Conservation (phyloP, 768 basidiomycete genomes). For the Tricholoma flavovirens region DNA sequence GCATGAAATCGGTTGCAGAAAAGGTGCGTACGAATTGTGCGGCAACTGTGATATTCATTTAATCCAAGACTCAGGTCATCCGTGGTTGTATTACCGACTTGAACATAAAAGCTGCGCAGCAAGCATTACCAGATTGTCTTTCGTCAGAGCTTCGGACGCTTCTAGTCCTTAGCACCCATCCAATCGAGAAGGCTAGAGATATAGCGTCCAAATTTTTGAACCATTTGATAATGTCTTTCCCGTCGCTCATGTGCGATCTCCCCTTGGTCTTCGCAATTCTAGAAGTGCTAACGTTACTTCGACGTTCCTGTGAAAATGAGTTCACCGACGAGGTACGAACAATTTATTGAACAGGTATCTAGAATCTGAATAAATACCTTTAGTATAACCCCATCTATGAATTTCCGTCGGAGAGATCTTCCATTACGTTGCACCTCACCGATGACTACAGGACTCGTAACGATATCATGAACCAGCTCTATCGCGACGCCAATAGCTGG, state of each 20-base stretch:
- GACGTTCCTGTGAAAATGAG: slow-evolving; percentile 86
- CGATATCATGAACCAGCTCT: slow-evolving; percentile 72
- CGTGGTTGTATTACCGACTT: slow-evolving; percentile 68
- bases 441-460: slow-evolving; percentile 85
- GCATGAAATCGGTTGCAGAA: slow-evolving; percentile 84
- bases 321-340: slow-evolving; percentile 76
- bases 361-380: background rate
- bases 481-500: slow-evolving; percentile 75
- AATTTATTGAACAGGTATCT: background rate
- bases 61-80: slow-evolving; percentile 53
- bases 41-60: slow-evolving; percentile 4
- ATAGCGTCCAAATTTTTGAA: slow-evolving; percentile 81
- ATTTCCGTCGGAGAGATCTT: slow-evolving; percentile 73
- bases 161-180: slow-evolving; percentile 75
- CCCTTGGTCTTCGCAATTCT: slow-evolving; percentile 83
- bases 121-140: slow-evolving; percentile 64
- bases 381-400: slow-evolving; percentile 88
- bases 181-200: slow-evolving; percentile 74
- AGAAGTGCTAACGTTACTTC: slow-evolving; percentile 85
- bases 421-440: slow-evolving; percentile 71
- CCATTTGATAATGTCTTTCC: slow-evolving; percentile 83
- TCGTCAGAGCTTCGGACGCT: slow-evolving; percentile 72
- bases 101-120: slow-evolving; percentile 69
- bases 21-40: slow-evolving; percentile 44
- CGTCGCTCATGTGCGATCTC: slow-evolving; percentile 90